Evolutionary conservation across 2,329 filamentous ascomycete species (phyloP).

Genomic region (Cladosporium oxysporum): DNA sequence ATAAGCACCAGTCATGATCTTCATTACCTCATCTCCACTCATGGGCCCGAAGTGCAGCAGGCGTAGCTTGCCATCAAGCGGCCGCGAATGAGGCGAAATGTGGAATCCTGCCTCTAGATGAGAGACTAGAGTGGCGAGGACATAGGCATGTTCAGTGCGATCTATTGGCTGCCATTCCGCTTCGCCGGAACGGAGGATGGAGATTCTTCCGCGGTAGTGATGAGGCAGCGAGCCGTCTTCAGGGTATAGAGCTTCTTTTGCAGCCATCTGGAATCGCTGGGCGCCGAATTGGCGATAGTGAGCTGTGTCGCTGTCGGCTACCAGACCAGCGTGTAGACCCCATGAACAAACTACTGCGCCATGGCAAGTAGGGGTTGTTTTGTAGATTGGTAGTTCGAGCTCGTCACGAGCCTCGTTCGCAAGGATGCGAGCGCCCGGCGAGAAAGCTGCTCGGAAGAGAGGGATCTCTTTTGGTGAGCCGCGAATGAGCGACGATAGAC

Average conservation of each 20-base stretch:
- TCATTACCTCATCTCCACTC: conserved; percentile 67
- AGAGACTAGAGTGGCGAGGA: conserved; percentile 74
- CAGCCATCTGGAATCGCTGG: conserved; percentile 82
- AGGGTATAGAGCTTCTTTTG: conserved; percentile 69
- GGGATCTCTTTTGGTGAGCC: conserved; percentile 42
- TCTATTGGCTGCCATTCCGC: conserved; percentile 40
- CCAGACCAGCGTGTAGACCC: conserved; percentile 83
- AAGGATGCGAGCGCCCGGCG: conserved; percentile 45
- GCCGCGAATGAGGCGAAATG: conserved; percentile 72
- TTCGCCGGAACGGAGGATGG: conserved; percentile 38
- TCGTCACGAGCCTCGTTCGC: conserved; percentile 49
- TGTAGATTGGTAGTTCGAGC: conserved; percentile 35
- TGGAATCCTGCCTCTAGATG: conserved; percentile 79
- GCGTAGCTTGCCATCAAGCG: conserved; percentile 69
- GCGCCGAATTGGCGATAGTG: conserved; percentile 76
- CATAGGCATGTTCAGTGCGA: conserved; percentile 66
- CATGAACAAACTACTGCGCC: conserved; percentile 87
- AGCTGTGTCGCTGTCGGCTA: conserved; percentile 86
- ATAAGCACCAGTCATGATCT: conserved; percentile 69
- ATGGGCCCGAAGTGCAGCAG: conserved; percentile 75
- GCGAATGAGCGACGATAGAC: conserved; percentile 42
- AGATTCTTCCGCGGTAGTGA: conserved; percentile 57
- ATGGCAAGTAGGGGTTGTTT: conserved; percentile 47
- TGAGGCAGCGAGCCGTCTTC: conserved; percentile 56
- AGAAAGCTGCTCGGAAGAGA: conserved; percentile 48